A percentile compares a stretch with the other conserved stretches of the same genome.
Conservation (phyloP, 257 asterid species). For the Nicotiana tabacum region DNA sequence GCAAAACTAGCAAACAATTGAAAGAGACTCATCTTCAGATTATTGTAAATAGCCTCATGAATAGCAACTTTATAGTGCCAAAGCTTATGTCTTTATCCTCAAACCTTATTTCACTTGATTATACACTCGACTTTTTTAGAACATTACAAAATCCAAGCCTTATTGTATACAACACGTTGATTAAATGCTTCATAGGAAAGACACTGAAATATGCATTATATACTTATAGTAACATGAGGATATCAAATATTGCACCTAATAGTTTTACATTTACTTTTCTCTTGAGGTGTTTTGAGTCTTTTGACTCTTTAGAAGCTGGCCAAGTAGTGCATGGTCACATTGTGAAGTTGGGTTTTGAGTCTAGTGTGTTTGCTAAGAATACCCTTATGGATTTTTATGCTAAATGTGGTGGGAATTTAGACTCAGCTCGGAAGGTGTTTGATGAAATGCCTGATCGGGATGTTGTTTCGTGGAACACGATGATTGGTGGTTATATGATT, state of each 20-base stretch:
- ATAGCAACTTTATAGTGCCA: slow-evolving; percentile 32
- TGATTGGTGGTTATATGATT: slow-evolving; percentile 35
- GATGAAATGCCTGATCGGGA: slow-evolving; percentile 37
- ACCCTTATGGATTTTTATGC: slow-evolving; percentile 40
- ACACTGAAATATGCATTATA: slow-evolving; percentile 23
- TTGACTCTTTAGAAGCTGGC: slow-evolving; percentile 29
- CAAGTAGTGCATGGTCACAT: slow-evolving; percentile 28
- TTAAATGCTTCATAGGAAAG: slow-evolving; percentile 44
- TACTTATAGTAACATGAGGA: slow-evolving; percentile 30
- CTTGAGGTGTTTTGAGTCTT: slow-evolving; percentile 37
- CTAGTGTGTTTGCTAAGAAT: slow-evolving; percentile 34
- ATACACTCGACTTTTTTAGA: slow-evolving; percentile 25
- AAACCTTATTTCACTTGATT: slow-evolving; percentile 32
- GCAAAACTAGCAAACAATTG: slow-evolving; percentile 31
- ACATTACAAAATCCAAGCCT: slow-evolving; percentile 22
- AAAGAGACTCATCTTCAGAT: slow-evolving; percentile 46
- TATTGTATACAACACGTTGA: slow-evolving; percentile 37
- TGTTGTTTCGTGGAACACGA: slow-evolving; percentile 37
- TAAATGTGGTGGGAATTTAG: slow-evolving; percentile 34
- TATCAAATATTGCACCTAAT: slow-evolving; percentile 30
- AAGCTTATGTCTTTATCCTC: slow-evolving; percentile 35
- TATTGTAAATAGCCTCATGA: slow-evolving; percentile 36
- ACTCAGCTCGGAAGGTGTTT: slow-evolving; percentile 20
- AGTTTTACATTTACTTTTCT: slow-evolving; percentile 45
- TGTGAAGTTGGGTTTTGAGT: slow-evolving; percentile 29